These are phyloP conservation scores for Phytophthora nicotianae DNA, from an alignment of 352 stramenopile genomes.

Conservation along the genomic window DNA sequence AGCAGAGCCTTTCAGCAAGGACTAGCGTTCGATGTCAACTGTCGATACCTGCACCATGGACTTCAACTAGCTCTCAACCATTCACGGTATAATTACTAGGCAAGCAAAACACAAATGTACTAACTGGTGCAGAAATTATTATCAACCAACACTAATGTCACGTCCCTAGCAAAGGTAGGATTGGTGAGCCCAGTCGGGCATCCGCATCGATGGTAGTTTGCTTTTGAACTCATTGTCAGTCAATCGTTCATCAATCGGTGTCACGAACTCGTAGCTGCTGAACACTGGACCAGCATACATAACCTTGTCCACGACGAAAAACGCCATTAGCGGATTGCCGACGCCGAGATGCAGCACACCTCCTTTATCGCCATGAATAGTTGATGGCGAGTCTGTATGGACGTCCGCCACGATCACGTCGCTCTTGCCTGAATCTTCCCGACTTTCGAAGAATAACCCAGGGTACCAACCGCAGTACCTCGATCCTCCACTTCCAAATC, in stretches of 20 bases:
- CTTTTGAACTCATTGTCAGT: background rate
- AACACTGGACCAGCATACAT: background rate
- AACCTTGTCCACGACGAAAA: background rate
- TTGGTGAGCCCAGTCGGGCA: too few relatives aligned
- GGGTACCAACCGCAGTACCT: conserved; percentile 26
- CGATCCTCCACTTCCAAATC: background rate
- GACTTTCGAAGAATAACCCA: conserved; percentile 13
- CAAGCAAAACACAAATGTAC: background rate
- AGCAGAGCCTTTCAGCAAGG: conserved; percentile 66
- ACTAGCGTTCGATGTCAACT: conserved; percentile 66
- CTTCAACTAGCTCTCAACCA: conserved; percentile 51
- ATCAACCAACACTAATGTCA: too few relatives aligned
- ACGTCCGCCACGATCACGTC: background rate
- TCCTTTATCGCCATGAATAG: background rate
- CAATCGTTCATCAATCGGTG: background rate
- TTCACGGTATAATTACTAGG: conserved; percentile 27
- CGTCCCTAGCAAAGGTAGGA: too few relatives aligned
- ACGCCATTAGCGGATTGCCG: background rate
- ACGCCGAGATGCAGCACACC: background rate
- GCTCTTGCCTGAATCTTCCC: conserved; percentile 15
- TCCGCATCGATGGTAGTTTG: conserved; percentile 1
- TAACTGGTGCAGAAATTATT: too few relatives aligned
- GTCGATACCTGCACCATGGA: conserved; percentile 58
- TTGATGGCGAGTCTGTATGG: background rate
- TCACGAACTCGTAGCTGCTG: background rate